These are phyloP conservation scores for Cenchrus purpureus DNA, from an alignment of 176 grass and related monocot genomes.

Conservation along the genomic window DNA sequence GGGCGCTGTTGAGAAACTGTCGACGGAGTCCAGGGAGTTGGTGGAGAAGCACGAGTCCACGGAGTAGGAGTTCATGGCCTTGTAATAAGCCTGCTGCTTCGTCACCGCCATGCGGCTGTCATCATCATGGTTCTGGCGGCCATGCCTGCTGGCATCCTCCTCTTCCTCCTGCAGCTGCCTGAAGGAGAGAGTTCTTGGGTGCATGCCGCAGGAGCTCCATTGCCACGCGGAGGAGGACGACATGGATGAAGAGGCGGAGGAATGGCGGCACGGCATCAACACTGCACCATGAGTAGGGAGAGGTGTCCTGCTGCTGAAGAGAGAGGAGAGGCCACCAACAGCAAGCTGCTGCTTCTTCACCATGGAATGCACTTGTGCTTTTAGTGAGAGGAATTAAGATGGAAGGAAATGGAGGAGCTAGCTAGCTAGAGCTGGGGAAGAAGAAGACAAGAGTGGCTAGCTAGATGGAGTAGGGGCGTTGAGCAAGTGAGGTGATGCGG, in stretches of 20 bases:
- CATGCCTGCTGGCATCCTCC: background rate
- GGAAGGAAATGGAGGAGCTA: background rate
- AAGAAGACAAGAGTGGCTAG: background rate
- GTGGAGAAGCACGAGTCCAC: slow-evolving; percentile 25
- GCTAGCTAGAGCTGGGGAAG: background rate
- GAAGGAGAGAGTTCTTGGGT: slow-evolving; percentile 58
- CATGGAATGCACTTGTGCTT: slow-evolving; percentile 4
- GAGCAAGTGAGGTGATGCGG: background rate
- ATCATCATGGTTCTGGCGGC: background rate
- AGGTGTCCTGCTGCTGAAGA: slow-evolving; percentile 40
- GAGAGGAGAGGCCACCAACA: slow-evolving; percentile 32
- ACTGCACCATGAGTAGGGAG: background rate
- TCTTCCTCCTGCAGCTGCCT: slow-evolving; percentile 7
- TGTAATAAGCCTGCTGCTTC: slow-evolving; percentile 36
- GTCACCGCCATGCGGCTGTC: background rate
- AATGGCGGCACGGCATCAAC: slow-evolving; percentile 14
- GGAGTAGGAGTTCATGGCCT: background rate
- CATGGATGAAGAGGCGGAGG: slow-evolving; percentile 39
- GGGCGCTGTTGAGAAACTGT: slow-evolving; percentile 40
- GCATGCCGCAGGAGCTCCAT: slow-evolving; percentile 47
- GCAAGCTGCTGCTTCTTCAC: slow-evolving; percentile 5
- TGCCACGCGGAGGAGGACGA: slow-evolving; percentile 22
- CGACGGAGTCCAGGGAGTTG: slow-evolving; percentile 28
- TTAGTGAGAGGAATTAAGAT: background rate
- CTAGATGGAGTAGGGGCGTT: background rate